Evolutionary conservation across 2,329 filamentous ascomycete genomes (phyloP), one percentile per base, ranked within the genome.

Genomic region (Epichloe uncinata): DNA sequence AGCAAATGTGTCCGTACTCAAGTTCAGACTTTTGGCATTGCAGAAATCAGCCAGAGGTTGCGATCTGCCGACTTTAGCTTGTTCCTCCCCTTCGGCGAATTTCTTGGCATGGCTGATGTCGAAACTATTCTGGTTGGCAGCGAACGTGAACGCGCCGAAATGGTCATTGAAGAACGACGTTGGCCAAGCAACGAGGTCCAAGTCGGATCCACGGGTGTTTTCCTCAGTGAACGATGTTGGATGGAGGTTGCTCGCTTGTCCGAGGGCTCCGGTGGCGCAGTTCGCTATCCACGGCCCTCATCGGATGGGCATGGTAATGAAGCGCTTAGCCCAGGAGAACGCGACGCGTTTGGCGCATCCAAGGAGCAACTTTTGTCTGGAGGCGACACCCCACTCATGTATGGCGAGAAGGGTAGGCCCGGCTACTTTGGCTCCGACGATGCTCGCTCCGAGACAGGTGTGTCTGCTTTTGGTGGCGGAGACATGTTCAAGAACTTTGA

Each of bases 401-500:
- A 77, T 51, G 79, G 85, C 52, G 90, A 96, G 65, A 88, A 89
- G 64, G 76, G 77, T 52, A 78, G 82, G 53, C 82, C 77, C 2
- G 85, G 82, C 20, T 96, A 95, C 63, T 96, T 96, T 59, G 85
- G 84, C 48, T 73, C 69, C 52, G 89, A 95, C 51, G 93, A 98
- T 63, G 74, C 82, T 7, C 87, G 89, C 42, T 97, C 93, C 33
- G 93, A 98, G 47, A 90, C 91, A 7, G 91, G 90, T 4, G 85
- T 78, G 2, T 96, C 91, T n/a, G 89, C 87, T 5, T 85, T 95
- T 63, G 86, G 90, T 45, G 86, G 79, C 48, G 90, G 93, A 7
- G 93, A 98, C 64, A 95, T 98, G 91, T 98, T 98, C 75, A 87
- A 89, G 61, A 95, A 96, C 60, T 75, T 97, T 7, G 91, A 97